These are phyloP conservation scores for Schrenkiella parvula DNA, from an alignment of 345 rosid genomes.

Conservation along the genomic window DNA sequence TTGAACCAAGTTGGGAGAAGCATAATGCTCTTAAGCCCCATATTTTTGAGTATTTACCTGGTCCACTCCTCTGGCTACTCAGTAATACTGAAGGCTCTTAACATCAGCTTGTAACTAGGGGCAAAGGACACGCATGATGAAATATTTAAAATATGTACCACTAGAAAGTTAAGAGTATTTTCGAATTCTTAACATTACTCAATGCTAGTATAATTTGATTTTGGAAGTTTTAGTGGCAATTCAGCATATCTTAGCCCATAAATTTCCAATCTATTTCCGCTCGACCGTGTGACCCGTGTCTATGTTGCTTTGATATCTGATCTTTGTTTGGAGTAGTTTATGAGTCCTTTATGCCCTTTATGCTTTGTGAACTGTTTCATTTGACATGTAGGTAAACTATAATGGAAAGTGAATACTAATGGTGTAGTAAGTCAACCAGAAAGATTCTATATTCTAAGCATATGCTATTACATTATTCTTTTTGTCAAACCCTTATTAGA, in stretches of 20 bases:
- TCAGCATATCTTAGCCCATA: background rate
- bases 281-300: background rate
- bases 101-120: background rate
- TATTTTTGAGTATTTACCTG: background rate
- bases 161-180: background rate
- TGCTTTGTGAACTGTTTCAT: background rate
- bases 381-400: background rate
- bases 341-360: background rate
- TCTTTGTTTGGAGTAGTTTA: background rate
- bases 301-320: constrained; percentile 1
- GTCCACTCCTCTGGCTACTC: background rate
- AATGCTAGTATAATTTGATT: background rate
- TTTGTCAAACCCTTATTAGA: background rate
- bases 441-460: background rate
- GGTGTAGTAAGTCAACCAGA: background rate
- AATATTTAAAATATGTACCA: background rate
- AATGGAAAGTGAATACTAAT: background rate
- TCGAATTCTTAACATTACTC: background rate
- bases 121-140: background rate
- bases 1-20: background rate
- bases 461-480: background rate
- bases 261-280: background rate
- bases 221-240: background rate
- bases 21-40: constrained; percentile 7
- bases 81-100: background rate